Base-by-base conservation (phyloP, 805 yeast genomes). In the Cyberlindnera mrakii region DNA sequence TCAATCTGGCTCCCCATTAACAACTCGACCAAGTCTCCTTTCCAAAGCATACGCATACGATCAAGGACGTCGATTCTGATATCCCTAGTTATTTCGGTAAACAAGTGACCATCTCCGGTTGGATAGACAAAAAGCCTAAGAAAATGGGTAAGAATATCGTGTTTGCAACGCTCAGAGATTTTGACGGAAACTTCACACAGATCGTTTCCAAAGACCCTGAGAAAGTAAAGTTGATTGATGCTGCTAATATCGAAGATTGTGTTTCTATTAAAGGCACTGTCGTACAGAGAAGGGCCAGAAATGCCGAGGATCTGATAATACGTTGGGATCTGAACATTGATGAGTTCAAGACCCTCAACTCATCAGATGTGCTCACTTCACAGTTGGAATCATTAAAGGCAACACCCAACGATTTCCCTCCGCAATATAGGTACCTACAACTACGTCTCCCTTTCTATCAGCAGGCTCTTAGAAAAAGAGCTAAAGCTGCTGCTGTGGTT, bases 371-470 rank as follows among this genome's bases (percentile, higher is more conserved):
- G 34, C 72, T 75, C 20, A 86, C 90, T 0, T 74, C 93, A 1
- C 83, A 87, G 45, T 65, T 90, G 37, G 81, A 78, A 41, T 72
- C 77, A 30, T 65, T 81, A 43, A 80, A 79, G 49, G 70, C 72
- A 17, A 54, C 66, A 0, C 75, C 80, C 0, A 66, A 69, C 14
- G 80, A 72, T 5, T 79, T 81, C 63, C 96, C 96, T 0, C 81
- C 87, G 4, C 84, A 88, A 55, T 80, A 78, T 53, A 69, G 98
- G 46, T 90, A 82, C 57, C 66, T 93, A 39, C 96, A 91, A 59
- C 65, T 91, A 39, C 70, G 99, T 39, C 72, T 71, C 11, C 74
- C 75, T 1, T 64, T 56, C 41, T 78, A 66, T 47, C 95, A 85
- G 51, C 53, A 67, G 0, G 73, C 82, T 3, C 54, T 87, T 36